Conservation (phyloP, 495 filamentous ascomycete genomes). For the Aspergillus ostianus region DNA sequence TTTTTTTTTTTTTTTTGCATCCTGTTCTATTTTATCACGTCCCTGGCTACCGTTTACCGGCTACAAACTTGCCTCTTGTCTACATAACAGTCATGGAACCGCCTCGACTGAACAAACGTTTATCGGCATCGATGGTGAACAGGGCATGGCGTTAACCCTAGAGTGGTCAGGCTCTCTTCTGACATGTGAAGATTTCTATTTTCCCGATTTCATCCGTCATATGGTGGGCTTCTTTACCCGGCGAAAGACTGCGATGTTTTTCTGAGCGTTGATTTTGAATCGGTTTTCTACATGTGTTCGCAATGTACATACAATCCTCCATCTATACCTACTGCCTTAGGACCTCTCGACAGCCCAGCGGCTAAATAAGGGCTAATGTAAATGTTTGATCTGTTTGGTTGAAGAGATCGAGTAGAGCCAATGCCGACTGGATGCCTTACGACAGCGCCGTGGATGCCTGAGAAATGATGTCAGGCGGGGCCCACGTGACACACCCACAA, state of each 20-base stretch:
- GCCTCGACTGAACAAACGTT: not conserved
- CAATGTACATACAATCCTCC: not conserved
- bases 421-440: not conserved
- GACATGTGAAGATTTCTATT: conserved; percentile 3
- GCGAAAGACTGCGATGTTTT: conserved; percentile 3
- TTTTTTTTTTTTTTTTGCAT: not conserved
- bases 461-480: not conserved
- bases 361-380: not conserved
- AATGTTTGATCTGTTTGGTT: not conserved
- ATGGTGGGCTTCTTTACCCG: conserved; percentile 1
- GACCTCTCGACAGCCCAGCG: not conserved
- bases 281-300: not conserved
- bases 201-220: conserved; percentile 1
- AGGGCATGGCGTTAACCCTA: not conserved
- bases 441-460: no score
- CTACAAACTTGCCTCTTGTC: not conserved
- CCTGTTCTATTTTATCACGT: not conserved
- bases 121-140: not conserved
- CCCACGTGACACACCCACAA: not conserved
- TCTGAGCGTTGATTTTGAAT: conserved; percentile 3
- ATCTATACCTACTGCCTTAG: not conserved
- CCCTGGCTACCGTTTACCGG: not conserved
- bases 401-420: no score
- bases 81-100: not conserved
- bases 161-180: not conserved